Evolutionary conservation across 192 early-diverging fungal species (phyloP).

Genomic region (Glomus cerebriforme): DNA sequence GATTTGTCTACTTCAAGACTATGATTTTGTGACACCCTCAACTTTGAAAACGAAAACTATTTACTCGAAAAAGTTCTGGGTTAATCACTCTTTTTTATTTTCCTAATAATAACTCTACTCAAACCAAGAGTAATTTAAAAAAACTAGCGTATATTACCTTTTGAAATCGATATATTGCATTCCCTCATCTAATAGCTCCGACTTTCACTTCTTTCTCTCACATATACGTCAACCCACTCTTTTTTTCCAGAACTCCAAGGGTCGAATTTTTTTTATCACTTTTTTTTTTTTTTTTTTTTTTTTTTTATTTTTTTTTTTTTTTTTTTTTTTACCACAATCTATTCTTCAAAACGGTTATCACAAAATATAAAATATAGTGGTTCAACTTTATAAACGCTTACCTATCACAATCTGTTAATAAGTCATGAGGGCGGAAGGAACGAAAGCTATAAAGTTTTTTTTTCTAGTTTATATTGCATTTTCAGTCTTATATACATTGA

Average conservation of each 20-base stretch:
- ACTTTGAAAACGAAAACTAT: not conserved
- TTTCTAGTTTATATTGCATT: slow-evolving; percentile 11
- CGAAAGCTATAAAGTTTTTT: slow-evolving; percentile 14
- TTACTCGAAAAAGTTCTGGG: not conserved
- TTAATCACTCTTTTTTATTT: not conserved
- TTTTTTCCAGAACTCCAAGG: no score
- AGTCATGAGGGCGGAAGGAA: slow-evolving; percentile 12
- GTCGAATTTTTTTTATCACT: not conserved
- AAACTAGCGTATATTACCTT: not conserved
- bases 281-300: no score
- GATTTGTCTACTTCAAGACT: not conserved
- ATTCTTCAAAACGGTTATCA: no score
- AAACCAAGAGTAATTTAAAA: not conserved
- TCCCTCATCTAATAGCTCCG: not conserved
- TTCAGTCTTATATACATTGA: slow-evolving; percentile 21
- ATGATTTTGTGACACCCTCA: not conserved
- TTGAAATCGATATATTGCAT: not conserved
- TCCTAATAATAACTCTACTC: not conserved
- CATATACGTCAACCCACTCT: not conserved
- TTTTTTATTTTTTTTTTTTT: no score
- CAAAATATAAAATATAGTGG: not conserved
- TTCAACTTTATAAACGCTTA: no score
- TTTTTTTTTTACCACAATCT: no score
- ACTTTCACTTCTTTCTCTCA: not conserved
- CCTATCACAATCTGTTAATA: not conserved